A percentile compares a stretch with the other conserved stretches of the same genome.
Evolutionary conservation across 768 basidiomycete genomes (phyloP).

Genomic region (Tylopilus plumbeoviolaceoides): DNA sequence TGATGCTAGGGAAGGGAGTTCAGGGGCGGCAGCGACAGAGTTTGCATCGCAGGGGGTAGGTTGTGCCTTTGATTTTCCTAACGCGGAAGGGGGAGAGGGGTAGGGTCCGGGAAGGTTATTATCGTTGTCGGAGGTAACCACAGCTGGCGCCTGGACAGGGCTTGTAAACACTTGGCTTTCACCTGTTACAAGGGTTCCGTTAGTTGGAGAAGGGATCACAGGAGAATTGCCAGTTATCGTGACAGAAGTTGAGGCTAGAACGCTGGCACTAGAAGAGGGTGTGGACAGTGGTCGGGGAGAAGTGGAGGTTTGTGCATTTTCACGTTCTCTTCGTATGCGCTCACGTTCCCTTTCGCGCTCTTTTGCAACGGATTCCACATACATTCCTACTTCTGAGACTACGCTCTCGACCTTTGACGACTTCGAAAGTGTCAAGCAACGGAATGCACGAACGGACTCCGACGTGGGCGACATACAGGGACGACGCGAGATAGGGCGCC

Average conservation of each 20-base stretch:
- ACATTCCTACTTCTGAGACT: slow-evolving; percentile 59
- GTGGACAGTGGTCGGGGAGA: slow-evolving; percentile 25
- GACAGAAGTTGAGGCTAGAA: slow-evolving; percentile 8
- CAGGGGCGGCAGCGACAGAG: slow-evolving; percentile 21
- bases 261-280: slow-evolving; percentile 16
- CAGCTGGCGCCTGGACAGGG: slow-evolving; percentile 11
- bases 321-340: slow-evolving; percentile 62
- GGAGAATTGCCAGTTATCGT: slow-evolving; percentile 14
- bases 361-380: slow-evolving; percentile 70
- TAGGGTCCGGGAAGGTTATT: slow-evolving; percentile 36
- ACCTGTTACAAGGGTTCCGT: slow-evolving; percentile 7
- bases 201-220: slow-evolving; percentile 6
- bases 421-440: slow-evolving; percentile 49
- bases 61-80: slow-evolving; percentile 18
- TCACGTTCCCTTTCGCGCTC: slow-evolving; percentile 80
- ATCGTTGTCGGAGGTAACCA: slow-evolving; percentile 15
- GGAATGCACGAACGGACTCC: slow-evolving; percentile 41
- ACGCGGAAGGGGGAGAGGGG: slow-evolving; percentile 58
- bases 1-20: slow-evolving; percentile 3
- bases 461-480: slow-evolving; percentile 33
- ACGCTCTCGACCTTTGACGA: slow-evolving; percentile 48
- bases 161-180: slow-evolving; percentile 21
- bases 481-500: slow-evolving; percentile 32
- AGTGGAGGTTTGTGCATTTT: slow-evolving; percentile 36
- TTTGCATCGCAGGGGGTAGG: slow-evolving; percentile 12